Evolutionary conservation across 2,329 filamentous ascomycete species (phyloP).

Genomic region (Pseudopyrenochaeta lycopersici): DNA sequence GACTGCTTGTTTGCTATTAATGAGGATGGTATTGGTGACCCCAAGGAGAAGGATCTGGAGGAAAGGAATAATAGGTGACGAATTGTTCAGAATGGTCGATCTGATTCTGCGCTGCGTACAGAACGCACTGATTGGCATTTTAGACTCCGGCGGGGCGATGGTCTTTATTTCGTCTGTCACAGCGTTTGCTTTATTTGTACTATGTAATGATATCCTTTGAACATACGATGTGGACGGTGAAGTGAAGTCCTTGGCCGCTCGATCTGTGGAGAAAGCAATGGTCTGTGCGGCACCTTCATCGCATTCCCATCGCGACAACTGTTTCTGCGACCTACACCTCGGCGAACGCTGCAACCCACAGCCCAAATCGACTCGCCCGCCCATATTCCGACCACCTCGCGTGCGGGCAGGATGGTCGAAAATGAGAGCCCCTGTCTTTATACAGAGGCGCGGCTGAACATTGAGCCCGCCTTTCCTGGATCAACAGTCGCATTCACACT

Average conservation of each 20-base stretch:
- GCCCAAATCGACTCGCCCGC: constrained; percentile 17
- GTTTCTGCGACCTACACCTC: constrained; percentile 43
- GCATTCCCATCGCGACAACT: constrained; percentile 38
- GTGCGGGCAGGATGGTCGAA: constrained; percentile 76
- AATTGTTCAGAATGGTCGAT: background rate
- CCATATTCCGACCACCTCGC: constrained; percentile 14
- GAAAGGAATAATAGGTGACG: constrained; percentile 58
- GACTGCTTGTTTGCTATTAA: constrained; percentile 97
- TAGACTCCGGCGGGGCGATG: constrained; percentile 10
- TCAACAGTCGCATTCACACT: constrained; percentile 72
- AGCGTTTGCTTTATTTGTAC: constrained; percentile 3
- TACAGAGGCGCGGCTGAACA: constrained; percentile 86
- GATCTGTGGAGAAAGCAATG: background rate
- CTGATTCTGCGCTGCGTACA: too few relatives aligned
- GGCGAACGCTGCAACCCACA: constrained; percentile 23
- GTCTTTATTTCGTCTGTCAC: constrained; percentile 11
- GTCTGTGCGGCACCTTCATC: constrained; percentile 30
- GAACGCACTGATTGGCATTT: constrained; percentile 28
- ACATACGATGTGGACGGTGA: background rate
- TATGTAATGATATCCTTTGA: constrained; percentile 8
- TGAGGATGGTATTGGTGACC: constrained; percentile 96
- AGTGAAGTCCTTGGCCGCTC: background rate
- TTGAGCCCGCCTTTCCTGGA: constrained; percentile 75
- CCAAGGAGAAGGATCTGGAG: constrained; percentile 92
- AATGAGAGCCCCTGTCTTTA: constrained; percentile 73